Percentiles rank a stretch among this genome's conserved stretches.
Conservation (phyloP, 2,329 filamentous ascomycete species). For the Chrysoporthe deuterocubensis region DNA sequence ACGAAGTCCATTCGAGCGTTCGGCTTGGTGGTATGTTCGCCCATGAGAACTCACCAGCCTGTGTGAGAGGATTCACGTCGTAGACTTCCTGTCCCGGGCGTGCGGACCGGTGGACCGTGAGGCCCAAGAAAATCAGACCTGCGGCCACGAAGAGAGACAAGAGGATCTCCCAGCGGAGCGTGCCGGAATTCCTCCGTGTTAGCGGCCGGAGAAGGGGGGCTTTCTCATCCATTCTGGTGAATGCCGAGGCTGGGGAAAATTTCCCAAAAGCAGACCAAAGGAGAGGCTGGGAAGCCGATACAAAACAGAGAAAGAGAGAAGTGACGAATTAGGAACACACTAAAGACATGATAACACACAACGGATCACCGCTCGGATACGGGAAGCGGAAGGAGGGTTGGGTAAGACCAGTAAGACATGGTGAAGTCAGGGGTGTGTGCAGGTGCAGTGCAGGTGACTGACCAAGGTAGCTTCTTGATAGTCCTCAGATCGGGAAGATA, state of each 20-base stretch:
- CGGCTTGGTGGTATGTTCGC: constrained; percentile 37
- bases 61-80: not conserved
- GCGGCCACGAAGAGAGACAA: constrained; percentile 15
- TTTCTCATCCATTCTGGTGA: constrained; percentile 24
- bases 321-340: not conserved
- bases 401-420: not conserved
- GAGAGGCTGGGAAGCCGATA: not conserved
- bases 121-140: constrained; percentile 14
- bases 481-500: constrained; percentile 24
- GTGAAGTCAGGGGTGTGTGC: constrained; percentile 1
- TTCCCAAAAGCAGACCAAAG: not conserved
- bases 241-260: not conserved
- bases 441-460: constrained; percentile 15
- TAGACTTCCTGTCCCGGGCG: constrained; percentile 23
- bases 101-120: constrained; percentile 22
- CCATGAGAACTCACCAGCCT: constrained; percentile 19
- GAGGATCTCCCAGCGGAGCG: constrained; percentile 18
- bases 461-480: constrained; percentile 22
- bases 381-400: constrained; percentile 6
- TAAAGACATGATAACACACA: constrained; percentile 3
- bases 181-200: constrained; percentile 12
- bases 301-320: not conserved
- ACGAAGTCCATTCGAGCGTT: constrained; percentile 40
- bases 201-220: constrained; percentile 22
- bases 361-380: not conserved